Evolutionary conservation across 225 moss, liverwort and hornwort genomes (phyloP).

Genomic region (Takakia lepidozioides): DNA sequence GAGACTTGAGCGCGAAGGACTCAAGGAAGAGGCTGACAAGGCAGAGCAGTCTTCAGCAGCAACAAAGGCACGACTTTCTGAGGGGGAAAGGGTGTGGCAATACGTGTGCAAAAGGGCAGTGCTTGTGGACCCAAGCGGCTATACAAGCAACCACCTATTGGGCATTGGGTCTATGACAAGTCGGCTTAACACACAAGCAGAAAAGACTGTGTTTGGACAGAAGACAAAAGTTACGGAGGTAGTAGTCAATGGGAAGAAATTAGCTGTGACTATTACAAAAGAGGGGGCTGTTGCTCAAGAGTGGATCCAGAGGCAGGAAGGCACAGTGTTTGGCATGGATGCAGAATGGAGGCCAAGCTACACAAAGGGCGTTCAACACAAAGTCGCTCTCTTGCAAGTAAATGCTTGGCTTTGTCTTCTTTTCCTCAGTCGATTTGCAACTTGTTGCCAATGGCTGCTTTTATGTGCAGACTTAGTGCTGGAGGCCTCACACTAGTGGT

Average conservation of each 20-base stretch:
- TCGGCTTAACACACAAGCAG: no score
- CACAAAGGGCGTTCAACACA: constrained; percentile 52
- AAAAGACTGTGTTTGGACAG: constrained; percentile 1
- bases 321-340: constrained; percentile 62
- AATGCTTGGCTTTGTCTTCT: neutral
- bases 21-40: neutral
- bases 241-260: constrained; percentile 19
- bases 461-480: no score
- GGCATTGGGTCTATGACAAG: neutral
- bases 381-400: constrained; percentile 72
- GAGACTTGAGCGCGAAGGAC: neutral
- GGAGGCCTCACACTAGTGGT: no score
- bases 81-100: constrained; percentile 37
- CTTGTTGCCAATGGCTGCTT: no score
- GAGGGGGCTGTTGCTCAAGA: constrained; percentile 55
- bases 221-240: constrained; percentile 23
- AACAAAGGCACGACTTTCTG: neutral
- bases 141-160: neutral
- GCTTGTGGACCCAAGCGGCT: neutral
- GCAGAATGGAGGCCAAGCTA: constrained; percentile 77
- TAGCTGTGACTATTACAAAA: constrained; percentile 63
- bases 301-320: constrained; percentile 60
- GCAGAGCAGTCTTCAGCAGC: neutral
- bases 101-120: constrained; percentile 28
- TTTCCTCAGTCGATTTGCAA: neutral